These are phyloP conservation scores for Lagenidium giganteum DNA, from an alignment of 352 stramenopile genomes.

Conservation along the genomic window DNA sequence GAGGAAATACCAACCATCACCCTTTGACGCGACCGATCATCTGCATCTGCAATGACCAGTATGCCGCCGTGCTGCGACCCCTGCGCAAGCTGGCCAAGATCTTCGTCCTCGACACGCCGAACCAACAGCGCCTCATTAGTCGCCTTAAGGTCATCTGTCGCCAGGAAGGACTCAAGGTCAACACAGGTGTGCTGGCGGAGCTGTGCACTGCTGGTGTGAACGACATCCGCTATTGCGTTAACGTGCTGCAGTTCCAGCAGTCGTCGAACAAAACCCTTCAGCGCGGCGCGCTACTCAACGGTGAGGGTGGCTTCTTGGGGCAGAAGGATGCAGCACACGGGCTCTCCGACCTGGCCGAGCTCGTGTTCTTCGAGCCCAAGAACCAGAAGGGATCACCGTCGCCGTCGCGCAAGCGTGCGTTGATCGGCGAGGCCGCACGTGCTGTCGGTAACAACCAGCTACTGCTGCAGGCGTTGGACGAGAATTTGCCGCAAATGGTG, in stretches of 20 bases:
- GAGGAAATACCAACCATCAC: slow-evolving; percentile 35
- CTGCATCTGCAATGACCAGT: slow-evolving; percentile 99
- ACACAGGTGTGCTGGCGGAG: slow-evolving; percentile 56
- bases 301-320: slow-evolving; percentile 39
- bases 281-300: slow-evolving; percentile 16
- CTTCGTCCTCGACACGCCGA: slow-evolving; percentile 88
- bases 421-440: slow-evolving; percentile 60
- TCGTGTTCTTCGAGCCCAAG: slow-evolving; percentile 68
- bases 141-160: slow-evolving; percentile 91
- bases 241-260: slow-evolving; percentile 95
- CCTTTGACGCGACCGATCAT: slow-evolving; percentile 93
- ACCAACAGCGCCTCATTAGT: slow-evolving; percentile 83
- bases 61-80: slow-evolving; percentile 92
- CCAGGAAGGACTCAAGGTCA: slow-evolving; percentile 81
- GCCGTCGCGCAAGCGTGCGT: slow-evolving; percentile 6
- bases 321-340: slow-evolving; percentile 57
- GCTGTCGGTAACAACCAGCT: slow-evolving; percentile 75
- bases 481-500: slow-evolving; percentile 85
- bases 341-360: slow-evolving; percentile 61
- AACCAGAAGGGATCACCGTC: slow-evolving; percentile 37
- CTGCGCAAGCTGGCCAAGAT: slow-evolving; percentile 92
- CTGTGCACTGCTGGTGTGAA: slow-evolving; percentile 66
- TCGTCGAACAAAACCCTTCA: slow-evolving; percentile 31
- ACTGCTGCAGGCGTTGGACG: slow-evolving; percentile 83
- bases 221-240: slow-evolving; percentile 95